phyloP scores from a whole-genome alignment of 108 stramenopile genomes.

The Cyclostephanos tholiformis region DNA sequence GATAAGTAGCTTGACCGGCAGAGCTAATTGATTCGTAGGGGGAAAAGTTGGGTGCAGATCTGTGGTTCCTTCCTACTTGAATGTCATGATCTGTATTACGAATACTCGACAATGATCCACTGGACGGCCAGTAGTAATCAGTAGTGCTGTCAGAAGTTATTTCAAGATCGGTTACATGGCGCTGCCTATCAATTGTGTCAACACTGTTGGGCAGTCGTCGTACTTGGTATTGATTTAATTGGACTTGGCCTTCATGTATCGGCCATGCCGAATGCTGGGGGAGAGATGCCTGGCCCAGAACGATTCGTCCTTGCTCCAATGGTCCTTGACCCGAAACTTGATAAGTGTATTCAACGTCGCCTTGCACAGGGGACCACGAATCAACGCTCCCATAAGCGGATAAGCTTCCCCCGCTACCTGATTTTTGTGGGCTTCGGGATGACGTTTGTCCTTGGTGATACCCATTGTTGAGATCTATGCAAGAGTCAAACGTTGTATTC shows the following conservation, averaged over 20 bases:
- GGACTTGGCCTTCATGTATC: conserved; percentile 13
- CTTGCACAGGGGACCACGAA: conserved; percentile 17
- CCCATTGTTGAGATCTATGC: conserved; percentile 27
- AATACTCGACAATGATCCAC: conserved; percentile 25
- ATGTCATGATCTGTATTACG: conserved; percentile 13
- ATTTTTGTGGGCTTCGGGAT: conserved; percentile 11
- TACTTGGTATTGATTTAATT: conserved; percentile 17
- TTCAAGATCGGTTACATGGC: conserved; percentile 19
- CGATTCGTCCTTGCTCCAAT: conserved; percentile 2
- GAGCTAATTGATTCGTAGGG: conserved; percentile 4
- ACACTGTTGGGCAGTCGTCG: conserved; percentile 8
- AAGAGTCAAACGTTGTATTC: conserved; percentile 36
- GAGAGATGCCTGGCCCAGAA: conserved; percentile 18
- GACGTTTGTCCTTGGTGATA: conserved; percentile 7
- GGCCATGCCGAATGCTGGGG: conserved; percentile 22
- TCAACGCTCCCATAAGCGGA: conserved; percentile 41
- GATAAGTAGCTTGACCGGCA: conserved; percentile 9
- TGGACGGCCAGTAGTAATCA: conserved; percentile 25
- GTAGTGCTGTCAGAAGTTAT: conserved; percentile 9
- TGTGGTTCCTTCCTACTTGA: conserved; percentile 6
- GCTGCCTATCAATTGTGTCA: conserved; percentile 19
- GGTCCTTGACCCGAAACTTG: conserved; percentile 10
- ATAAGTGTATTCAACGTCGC: conserved; percentile 8
- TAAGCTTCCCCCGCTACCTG: conserved; percentile 41
- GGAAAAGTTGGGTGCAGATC: conserved; percentile 1